Percentiles rank a stretch among this genome's conserved stretches.
Evolutionary conservation across 345 rosid genomes (phyloP).

Genomic region (Aquilaria yunnanensis): DNA sequence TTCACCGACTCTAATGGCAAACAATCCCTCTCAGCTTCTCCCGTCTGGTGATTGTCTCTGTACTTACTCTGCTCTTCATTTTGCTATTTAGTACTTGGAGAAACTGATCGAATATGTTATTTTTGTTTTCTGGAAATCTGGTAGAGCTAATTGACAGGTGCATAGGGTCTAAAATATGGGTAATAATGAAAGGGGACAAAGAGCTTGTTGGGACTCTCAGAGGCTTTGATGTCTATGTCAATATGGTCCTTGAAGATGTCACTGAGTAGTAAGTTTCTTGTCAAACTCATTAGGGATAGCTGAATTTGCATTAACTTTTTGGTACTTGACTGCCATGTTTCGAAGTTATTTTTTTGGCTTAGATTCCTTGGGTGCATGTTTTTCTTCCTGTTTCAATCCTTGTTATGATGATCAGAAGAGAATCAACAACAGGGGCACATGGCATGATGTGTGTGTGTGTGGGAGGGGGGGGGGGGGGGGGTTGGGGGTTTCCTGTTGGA

Average conservation of each 20-base stretch:
- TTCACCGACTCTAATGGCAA: slow-evolving; percentile 15
- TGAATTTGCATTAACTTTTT: background rate
- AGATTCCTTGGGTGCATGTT: slow-evolving; percentile 10
- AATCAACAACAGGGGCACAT: too few species aligned
- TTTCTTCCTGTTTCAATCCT: too few species aligned
- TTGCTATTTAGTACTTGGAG: background rate
- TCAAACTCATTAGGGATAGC: background rate
- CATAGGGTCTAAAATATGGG: slow-evolving; percentile 86
- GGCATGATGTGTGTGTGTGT: too few species aligned
- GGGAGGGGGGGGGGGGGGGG: too few species aligned
- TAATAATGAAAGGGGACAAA: slow-evolving; percentile 90
- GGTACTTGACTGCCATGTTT: background rate
- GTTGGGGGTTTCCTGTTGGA: too few species aligned
- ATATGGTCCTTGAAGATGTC: slow-evolving; percentile 75
- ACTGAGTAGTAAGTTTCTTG: slow-evolving; percentile 52
- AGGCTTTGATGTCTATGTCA: slow-evolving; percentile 83
- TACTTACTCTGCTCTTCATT: background rate
- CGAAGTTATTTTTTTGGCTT: background rate
- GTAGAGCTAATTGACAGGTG: slow-evolving; percentile 84
- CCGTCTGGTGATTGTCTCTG: slow-evolving; percentile 3
- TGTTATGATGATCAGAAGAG: too few species aligned
- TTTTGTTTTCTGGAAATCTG: background rate
- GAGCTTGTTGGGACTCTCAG: slow-evolving; percentile 77
- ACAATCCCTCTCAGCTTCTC: slow-evolving; percentile 17
- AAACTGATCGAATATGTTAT: slow-evolving; percentile 2